Conservation (phyloP, 2,329 filamentous ascomycete species). For the Colletotrichum costaricense region DNA sequence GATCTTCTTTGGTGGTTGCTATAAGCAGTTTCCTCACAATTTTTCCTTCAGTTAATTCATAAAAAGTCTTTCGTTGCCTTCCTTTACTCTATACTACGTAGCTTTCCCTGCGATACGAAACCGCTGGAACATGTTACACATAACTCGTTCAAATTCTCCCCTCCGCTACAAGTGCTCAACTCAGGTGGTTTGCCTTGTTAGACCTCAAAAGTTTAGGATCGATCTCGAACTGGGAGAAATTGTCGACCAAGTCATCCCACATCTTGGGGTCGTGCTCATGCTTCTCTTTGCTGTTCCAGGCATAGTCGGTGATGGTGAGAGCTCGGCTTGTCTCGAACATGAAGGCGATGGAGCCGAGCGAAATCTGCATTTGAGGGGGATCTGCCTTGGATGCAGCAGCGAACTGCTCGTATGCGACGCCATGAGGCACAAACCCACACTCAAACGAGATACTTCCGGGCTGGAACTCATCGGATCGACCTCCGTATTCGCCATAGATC, state of each 20-base stretch:
- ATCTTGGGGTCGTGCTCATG: constrained; percentile 60
- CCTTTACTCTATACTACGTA: background rate
- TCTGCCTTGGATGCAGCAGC: constrained; percentile 59
- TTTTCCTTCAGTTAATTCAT: too few species aligned
- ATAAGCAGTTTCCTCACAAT: too few species aligned
- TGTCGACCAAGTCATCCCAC: constrained; percentile 66
- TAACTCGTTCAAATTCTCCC: background rate
- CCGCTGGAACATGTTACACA: background rate
- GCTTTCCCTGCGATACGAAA: background rate
- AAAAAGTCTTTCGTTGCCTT: background rate
- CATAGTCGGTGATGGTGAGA: constrained; percentile 69
- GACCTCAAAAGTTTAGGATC: background rate
- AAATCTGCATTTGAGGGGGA: constrained; percentile 57
- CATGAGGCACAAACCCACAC: constrained; percentile 59
- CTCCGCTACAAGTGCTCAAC: background rate
- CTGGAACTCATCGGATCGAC: constrained; percentile 53
- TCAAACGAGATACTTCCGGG: constrained; percentile 57
- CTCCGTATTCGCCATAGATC: constrained; percentile 49
- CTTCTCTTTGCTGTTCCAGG: constrained; percentile 51
- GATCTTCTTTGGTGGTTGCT: too few species aligned
- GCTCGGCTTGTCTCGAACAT: constrained; percentile 64
- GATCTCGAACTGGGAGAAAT: constrained; percentile 51
- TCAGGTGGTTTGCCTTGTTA: background rate
- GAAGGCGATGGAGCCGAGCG: constrained; percentile 59
- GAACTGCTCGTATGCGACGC: constrained; percentile 57